These are phyloP conservation scores for Aspergillus ellipticus DNA, from an alignment of 495 filamentous ascomycete species.

Conservation along the genomic window DNA sequence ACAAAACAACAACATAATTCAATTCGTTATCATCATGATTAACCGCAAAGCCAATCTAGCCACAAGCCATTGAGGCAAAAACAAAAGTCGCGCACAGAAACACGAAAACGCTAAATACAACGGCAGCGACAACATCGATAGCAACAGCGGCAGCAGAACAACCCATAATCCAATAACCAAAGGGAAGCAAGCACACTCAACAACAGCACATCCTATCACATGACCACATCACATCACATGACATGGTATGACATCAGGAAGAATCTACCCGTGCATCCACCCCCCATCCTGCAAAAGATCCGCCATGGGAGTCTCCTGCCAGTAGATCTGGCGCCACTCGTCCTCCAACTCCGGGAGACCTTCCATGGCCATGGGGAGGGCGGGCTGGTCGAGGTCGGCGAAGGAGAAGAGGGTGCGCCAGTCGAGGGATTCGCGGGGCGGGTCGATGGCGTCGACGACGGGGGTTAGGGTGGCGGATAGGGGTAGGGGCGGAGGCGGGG, in stretches of 20 bases:
- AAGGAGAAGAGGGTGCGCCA: slow-evolving; percentile 48
- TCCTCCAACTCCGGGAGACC: slow-evolving; percentile 43
- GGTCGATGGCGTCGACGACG: slow-evolving; percentile 35
- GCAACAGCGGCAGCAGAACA: too few species aligned
- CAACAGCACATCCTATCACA: too few species aligned
- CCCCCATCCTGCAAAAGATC: slow-evolving; percentile 43
- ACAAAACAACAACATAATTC: too few species aligned
- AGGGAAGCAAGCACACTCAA: too few species aligned
- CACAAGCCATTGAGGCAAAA: too few species aligned
- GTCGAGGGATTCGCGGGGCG: slow-evolving; percentile 37
- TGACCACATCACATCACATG: background rate
- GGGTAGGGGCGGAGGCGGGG: slow-evolving; percentile 10
- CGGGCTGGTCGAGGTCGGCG: slow-evolving; percentile 37
- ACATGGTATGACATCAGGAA: background rate
- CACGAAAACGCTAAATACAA: too few species aligned
- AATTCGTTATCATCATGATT: too few species aligned
- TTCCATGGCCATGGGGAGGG: slow-evolving; percentile 38
- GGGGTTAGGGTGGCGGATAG: slow-evolving; percentile 12
- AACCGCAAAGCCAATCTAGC: too few species aligned
- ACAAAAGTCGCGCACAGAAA: too few species aligned
- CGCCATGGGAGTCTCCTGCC: slow-evolving; percentile 45
- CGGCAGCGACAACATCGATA: too few species aligned
- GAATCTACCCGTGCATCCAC: slow-evolving; percentile 30
- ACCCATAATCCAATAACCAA: too few species aligned
- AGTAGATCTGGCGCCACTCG: slow-evolving; percentile 48